Percentiles rank a stretch among this genome's conserved stretches.
Evolutionary conservation across 2,329 filamentous ascomycete genomes (phyloP).

Genomic region (Pseudogymnoascus sp.): DNA sequence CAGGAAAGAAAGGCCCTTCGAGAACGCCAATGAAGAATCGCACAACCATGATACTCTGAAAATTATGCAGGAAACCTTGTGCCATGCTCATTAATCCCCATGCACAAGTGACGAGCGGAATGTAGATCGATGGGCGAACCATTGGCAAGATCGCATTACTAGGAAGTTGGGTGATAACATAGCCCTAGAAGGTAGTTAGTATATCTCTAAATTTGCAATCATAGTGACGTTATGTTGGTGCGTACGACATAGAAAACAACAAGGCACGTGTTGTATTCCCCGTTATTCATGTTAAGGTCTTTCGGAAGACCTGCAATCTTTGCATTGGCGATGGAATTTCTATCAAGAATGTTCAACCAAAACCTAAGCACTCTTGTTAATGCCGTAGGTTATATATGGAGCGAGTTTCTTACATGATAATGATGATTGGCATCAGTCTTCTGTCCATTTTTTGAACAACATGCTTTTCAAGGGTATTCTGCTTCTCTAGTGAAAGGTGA

Average conservation of each 20-base stretch:
- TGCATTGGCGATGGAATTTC: conserved; percentile 11
- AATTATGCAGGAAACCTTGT: conserved; percentile 18
- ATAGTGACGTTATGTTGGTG: not conserved
- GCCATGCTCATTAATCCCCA: conserved; percentile 20
- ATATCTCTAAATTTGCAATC: not conserved
- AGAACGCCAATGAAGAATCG: conserved; percentile 18
- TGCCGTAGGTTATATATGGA: not conserved
- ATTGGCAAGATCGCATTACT: conserved; percentile 19
- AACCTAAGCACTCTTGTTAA: not conserved
- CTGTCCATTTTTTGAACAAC: not conserved
- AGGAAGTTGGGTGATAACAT: conserved; percentile 14
- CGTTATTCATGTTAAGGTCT: conserved; percentile 12
- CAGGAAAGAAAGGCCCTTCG: conserved; percentile 19
- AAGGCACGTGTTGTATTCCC: conserved; percentile 16
- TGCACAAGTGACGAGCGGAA: conserved; percentile 16
- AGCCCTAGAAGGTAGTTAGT: not conserved
- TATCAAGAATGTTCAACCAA: conserved; percentile 12
- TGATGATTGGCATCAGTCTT: conserved; percentile 6
- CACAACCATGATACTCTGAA: conserved; percentile 14
- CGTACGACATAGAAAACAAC: conserved; percentile 17
- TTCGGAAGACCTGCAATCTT: conserved; percentile 8
- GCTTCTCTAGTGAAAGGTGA: conserved; percentile 2
- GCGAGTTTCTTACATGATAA: not conserved
- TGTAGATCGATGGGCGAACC: conserved; percentile 21
- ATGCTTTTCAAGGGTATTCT: conserved; percentile 5